Evolutionary conservation across 2,329 filamentous ascomycete species (phyloP), one percentile per base, ranked within the genome.

Genomic region (Rhinocladiella mackenziei): DNA sequence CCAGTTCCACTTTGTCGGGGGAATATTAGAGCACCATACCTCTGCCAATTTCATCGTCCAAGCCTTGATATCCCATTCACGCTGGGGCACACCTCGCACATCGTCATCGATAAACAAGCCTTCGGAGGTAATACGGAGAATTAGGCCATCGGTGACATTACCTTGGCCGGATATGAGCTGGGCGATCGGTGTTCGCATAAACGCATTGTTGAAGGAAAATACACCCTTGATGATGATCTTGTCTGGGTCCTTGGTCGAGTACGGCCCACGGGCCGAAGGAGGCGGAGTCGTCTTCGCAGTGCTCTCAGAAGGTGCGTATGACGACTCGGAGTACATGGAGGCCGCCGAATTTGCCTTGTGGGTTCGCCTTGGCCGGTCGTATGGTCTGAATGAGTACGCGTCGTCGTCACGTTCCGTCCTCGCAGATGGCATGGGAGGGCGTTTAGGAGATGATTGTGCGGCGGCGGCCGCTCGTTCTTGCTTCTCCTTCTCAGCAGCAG

Each of bases 91-190:
- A 50, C 82, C 81, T 32, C 89, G 82, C 39, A 96, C 79, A 64
- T 97, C 92, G 64, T 98, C 92, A 63, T 98, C 92, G 61, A 98
- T 92, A 68, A 97, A 97, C 41, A 97, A 76, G 13, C 92, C 92
- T 64, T 95, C 91, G 1, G 88, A 94, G 8, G 87, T 91, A 60
- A 97, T 92, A 39, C 86, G 85, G 50, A 98, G 75, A 50, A 97
- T 86, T 33, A 98, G 74, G 1, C 92, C 92, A 61, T 98, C 89
- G 2, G 89, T 95, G 22, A 97, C 88, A 34, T 83, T 76, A 13
- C 84, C 86, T 37, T 86, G 71, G n/a, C 86, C 87, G 0, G 88
- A 87, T 25, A 95, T 76, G 43, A 98, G 78, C 64, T 95, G 86
- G 11, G 88, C 89, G n/a, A 86, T 81, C 0, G 92, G 91, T n/a